Base-by-base conservation (phyloP, 164 flowering plant genomes). In the Santalum album region DNA sequence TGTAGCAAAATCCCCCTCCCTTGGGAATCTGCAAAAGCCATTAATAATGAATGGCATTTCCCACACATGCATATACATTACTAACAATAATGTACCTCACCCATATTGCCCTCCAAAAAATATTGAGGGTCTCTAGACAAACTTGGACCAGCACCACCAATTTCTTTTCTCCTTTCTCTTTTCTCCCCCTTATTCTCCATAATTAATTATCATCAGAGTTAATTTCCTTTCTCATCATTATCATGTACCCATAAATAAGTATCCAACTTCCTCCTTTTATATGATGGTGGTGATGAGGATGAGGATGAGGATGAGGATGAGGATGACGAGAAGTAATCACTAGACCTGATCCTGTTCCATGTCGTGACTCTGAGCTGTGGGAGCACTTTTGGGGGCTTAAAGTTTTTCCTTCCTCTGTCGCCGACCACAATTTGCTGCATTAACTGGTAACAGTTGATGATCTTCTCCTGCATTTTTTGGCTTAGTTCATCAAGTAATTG, bases 11-110 rank as follows among this genome's bases (percentile, higher is more conserved):
- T 69, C 75, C 72, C 73, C 61, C 69, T 55, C 81, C 85, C 82
- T 83, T 71, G 96, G 96, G 96, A 88, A 85, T 83, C 90, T 63
- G 94, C 90, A 72, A 76, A 67, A 67, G 6, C 71, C 75, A 75
- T 49, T 51, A 4, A 4, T 12, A 51, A 70, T 56, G 56, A 60
- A 74, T 69, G 75, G 65, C 75, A 64, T 25, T 50, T 62, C 75
- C 74, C 72, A 64, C 65, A 55, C 48, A 60, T 44, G 38, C 32
- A 55, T 36, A 49, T 25, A 61, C 56, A 58, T 56, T 38, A 38
- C 42, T 38, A 4, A n/a, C 62, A 46, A 65, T 71, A 61, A 68
- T 66, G 70, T 65, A 63, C 38, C 66, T 58, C 58, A 64, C 65
- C 40, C 40, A 9, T 64, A 63, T 1, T 50, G 71, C 77, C 69